Percentiles rank a stretch among this genome's conserved stretches.
phyloP scores from a whole-genome alignment of 305 asterid species.

The Solanum aculeatissimum region DNA sequence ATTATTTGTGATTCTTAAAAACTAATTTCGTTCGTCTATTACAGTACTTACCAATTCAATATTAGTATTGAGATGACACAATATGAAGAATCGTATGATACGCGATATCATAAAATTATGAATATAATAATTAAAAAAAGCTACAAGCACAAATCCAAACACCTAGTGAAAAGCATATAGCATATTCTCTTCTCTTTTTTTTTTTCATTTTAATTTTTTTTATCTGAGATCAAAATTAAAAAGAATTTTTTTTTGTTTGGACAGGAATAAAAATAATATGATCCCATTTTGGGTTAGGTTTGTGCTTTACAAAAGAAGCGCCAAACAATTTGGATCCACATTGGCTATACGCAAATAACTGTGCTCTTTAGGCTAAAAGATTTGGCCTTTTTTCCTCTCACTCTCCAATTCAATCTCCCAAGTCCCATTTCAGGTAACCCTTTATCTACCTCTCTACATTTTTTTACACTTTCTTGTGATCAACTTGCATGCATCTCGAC shows the following conservation, averaged over 20 bases:
- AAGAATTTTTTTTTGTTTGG: not conserved
- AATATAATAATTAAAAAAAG: too few species aligned
- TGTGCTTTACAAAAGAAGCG: slow-evolving; percentile 18
- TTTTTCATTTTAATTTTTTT: not conserved
- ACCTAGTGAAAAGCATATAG: not conserved
- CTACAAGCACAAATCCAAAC: too few species aligned
- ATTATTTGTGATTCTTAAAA: not conserved
- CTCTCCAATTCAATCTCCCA: not conserved
- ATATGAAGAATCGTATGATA: too few species aligned
- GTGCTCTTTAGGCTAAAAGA: not conserved
- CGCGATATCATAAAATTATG: too few species aligned
- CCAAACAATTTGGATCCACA: slow-evolving; percentile 24
- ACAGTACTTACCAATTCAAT: fast-evolving
- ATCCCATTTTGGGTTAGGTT: not conserved
- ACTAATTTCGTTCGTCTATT: fast-evolving
- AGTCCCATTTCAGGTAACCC: not conserved
- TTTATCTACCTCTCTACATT: not conserved
- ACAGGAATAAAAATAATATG: not conserved
- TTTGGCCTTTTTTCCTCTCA: not conserved
- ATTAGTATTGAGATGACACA: not conserved
- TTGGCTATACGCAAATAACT: not conserved
- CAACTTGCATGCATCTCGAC: not conserved
- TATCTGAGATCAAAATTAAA: not conserved
- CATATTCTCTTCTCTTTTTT: not conserved
- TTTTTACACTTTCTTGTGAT: not conserved